Evolutionary conservation across 1,284 basidiomycete species (phyloP).

Genomic region (Sphagnurus paluster): DNA sequence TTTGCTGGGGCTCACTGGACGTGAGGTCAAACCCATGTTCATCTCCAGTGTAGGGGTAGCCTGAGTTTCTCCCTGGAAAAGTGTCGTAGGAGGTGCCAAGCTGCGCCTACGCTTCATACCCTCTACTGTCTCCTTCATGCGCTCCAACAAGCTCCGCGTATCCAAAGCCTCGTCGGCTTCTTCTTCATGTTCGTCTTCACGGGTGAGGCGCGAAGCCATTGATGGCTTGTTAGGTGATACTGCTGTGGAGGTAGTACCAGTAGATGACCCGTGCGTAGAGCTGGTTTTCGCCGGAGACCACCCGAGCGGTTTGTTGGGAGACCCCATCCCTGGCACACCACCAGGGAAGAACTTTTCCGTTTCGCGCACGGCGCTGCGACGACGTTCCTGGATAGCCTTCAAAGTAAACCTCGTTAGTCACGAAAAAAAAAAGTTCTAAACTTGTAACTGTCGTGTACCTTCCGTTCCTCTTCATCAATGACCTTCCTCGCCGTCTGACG

Average conservation of each 20-base stretch:
- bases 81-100: conserved; percentile 23
- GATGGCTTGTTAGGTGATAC: conserved; percentile 7
- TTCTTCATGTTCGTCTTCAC: conserved; percentile 12
- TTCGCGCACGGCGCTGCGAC: conserved; percentile 53
- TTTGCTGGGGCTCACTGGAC: conserved; percentile 13
- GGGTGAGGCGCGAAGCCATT: neutral
- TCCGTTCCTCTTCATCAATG: conserved; percentile 47
- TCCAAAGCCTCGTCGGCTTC: conserved; percentile 37
- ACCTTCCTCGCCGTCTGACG: conserved; percentile 11
- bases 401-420: no score
- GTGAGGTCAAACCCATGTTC: conserved; percentile 19
- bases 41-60: conserved; percentile 18
- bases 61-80: conserved; percentile 14
- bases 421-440: no score
- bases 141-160: conserved; percentile 52
- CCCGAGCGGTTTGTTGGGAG: conserved; percentile 18
- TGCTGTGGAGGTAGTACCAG: conserved; percentile 1
- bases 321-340: conserved; percentile 47
- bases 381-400: conserved; percentile 63
- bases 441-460: no score
- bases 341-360: conserved; percentile 54
- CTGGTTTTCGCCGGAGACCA: conserved; percentile 19
- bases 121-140: conserved; percentile 63
- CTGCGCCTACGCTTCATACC: conserved; percentile 58
- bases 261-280: conserved; percentile 7